Evolutionary conservation across 805 yeast genomes (phyloP).

Genomic region (Debaryomyces hansenii): DNA sequence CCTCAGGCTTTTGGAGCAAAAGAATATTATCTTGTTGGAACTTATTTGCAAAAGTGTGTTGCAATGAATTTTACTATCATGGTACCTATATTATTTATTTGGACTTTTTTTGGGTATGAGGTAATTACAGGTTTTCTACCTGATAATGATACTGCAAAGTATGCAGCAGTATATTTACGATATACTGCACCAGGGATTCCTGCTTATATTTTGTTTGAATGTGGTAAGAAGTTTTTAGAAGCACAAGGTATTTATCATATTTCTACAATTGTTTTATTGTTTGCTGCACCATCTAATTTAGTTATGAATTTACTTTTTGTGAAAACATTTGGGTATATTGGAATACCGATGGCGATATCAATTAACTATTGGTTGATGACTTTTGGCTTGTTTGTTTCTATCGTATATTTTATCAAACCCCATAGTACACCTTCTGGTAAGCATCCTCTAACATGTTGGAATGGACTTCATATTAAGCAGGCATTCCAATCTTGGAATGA

Average conservation of each 20-base stretch:
- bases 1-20: conserved; percentile 87
- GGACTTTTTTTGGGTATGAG: conserved; percentile 45
- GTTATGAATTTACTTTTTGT: conserved; percentile 49
- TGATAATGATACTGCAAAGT: conserved; percentile 45
- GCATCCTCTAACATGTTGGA: conserved; percentile 52
- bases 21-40: conserved; percentile 64
- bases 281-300: conserved; percentile 56
- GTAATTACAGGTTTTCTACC: conserved; percentile 45
- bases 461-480: conserved; percentile 40
- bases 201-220: conserved; percentile 55
- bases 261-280: conserved; percentile 50
- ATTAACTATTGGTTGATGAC: conserved; percentile 61
- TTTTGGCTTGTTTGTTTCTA: conserved; percentile 38
- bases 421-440: conserved; percentile 45
- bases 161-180: conserved; percentile 49
- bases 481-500: conserved; percentile 48
- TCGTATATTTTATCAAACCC: conserved; percentile 33
- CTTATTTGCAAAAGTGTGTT: conserved; percentile 71
- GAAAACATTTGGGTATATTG: conserved; percentile 48
- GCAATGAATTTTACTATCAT: conserved; percentile 54
- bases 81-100: conserved; percentile 40
- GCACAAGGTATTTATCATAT: conserved; percentile 61
- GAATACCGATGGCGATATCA: conserved; percentile 59
- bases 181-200: conserved; percentile 54
- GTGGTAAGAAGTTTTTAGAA: conserved; percentile 55